Base-by-base conservation (phyloP, 352 stramenopile species). In the Lagenidium sp. region DNA sequence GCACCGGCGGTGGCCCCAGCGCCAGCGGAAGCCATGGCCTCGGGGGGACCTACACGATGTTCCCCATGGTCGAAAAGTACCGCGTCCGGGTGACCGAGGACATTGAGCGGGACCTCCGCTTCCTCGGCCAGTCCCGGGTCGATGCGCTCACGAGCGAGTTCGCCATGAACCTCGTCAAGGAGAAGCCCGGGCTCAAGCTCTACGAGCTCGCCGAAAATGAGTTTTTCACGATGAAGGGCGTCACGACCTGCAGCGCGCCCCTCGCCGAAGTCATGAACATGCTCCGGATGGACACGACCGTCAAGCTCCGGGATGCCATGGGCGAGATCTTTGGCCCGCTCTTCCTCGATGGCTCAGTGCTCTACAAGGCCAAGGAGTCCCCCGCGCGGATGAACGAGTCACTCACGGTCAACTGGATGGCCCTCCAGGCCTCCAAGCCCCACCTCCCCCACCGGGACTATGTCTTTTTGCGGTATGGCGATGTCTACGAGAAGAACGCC, bases 181-280 rank as follows among this genome's bases (percentile, higher is more conserved):
- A 89, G 4, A 84, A 85, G 37, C 49, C 36, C 43, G 65, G 68
- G 18, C 40, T 93, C 18, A 66, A 89, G 66, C 53, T 93, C 23
- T 93, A 75, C 47, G 80, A 93, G 50, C 55, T 88, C 20, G 59
- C 55, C 23, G 76, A 89, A 45, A 80, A 87, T 38, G 80, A 92
- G 49, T 88, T 92, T 53, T 90, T 77, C 63, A 92, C 80, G 0
- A 90, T 92, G 76, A 86, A 87, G 31, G 77, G 72, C 31, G 75
- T 88, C 30, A 68, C 73, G 1, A 82, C 65, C 8, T 72, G 87
- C 29, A 79, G 67, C 46, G 75, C 77, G 4, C 70, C 68, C 15
- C 60, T 92, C n/a, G 57, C 69, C 16, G 77, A 93, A 30, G 75
- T 93, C 40, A 90, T 93, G 77, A 64, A 81, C 31, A 49, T 93